Conservation (phyloP, 2,329 filamentous ascomycete species). For the Colletotrichum acutatum region DNA sequence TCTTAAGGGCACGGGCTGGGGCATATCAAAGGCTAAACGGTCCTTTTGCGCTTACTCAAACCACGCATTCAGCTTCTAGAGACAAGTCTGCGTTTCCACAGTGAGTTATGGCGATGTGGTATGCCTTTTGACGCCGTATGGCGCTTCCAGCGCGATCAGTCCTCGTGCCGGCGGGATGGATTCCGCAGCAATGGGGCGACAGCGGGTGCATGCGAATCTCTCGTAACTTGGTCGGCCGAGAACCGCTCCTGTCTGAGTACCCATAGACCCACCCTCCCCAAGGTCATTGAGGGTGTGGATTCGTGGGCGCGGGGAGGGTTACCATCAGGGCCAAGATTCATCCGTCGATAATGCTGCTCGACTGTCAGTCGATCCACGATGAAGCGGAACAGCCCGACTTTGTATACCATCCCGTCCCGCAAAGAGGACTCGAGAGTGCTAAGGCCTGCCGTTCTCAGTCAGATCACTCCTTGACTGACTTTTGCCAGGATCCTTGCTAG, state of each 20-base stretch:
- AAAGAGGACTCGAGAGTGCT: neutral
- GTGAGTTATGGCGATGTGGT: too few species aligned
- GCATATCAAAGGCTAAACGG: neutral
- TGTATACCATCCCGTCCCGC: slow-evolving; percentile 1
- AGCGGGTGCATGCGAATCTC: neutral
- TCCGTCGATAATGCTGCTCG: neutral
- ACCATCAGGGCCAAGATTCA: neutral
- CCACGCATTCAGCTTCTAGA: neutral
- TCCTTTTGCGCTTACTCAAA: neutral
- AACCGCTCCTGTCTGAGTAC: neutral
- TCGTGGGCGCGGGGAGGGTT: slow-evolving; percentile 28
- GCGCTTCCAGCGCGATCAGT: neutral
- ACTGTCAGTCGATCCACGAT: slow-evolving; percentile 20
- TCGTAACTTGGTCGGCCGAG: slow-evolving; percentile 19
- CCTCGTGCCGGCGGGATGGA: neutral
- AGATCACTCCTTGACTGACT: neutral
- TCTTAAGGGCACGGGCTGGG: neutral
- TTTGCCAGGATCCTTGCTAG: neutral
- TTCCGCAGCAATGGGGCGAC: neutral
- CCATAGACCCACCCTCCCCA: slow-evolving; percentile 19
- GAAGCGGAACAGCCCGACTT: slow-evolving; percentile 22
- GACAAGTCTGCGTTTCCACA: neutral
- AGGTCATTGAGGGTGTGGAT: slow-evolving; percentile 22
- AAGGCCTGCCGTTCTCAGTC: neutral
- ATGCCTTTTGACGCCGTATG: neutral